Conservation (phyloP, 1,284 basidiomycete species). For the Wallemia mellicola region DNA sequence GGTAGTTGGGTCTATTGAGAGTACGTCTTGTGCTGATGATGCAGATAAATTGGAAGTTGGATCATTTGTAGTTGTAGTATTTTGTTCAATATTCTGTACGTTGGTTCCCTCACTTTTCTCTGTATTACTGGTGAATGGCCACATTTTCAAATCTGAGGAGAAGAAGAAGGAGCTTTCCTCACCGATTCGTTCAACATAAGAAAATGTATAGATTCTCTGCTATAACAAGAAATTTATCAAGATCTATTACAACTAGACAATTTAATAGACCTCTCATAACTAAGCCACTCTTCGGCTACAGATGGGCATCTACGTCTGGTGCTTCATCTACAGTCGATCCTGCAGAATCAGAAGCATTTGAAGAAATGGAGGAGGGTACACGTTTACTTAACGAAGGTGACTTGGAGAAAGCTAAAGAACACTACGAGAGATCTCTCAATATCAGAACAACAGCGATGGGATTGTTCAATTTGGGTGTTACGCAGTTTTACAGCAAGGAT, state of each 20-base stretch:
- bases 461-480: neutral
- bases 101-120: neutral
- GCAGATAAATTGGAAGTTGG: neutral
- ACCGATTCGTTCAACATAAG: no score
- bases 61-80: neutral
- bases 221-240: no score
- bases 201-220: neutral
- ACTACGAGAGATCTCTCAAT: neutral
- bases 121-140: neutral
- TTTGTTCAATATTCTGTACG: neutral
- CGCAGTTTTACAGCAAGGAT: neutral
- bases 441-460: neutral
- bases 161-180: neutral
- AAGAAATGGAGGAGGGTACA: neutral
- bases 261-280: no score
- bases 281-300: no score
- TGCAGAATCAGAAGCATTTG: neutral
- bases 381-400: neutral
- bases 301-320: no score
- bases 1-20: slow-evolving; percentile 58
- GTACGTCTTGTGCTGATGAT: slow-evolving; percentile 14
- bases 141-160: neutral
- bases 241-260: no score
- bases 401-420: neutral
- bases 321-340: neutral